Evolutionary conservation across 2,329 filamentous ascomycete genomes (phyloP), one percentile per base, ranked within the genome.

Genomic region (Colletotrichum phormii): DNA sequence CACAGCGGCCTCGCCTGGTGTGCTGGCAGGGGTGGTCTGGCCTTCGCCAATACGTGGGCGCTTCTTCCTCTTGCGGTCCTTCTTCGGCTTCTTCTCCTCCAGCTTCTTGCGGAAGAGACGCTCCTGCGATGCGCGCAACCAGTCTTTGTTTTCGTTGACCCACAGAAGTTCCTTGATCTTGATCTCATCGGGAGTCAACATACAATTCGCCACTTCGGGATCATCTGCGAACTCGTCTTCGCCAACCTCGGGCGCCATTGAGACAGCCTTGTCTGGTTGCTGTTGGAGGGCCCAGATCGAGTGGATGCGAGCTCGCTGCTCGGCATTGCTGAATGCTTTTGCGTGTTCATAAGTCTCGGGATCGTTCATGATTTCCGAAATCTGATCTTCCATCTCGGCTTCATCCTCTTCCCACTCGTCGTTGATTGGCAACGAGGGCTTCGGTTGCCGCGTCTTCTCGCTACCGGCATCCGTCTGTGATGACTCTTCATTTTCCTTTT

Each of bases 121-220:
- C 73, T 94, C 91, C 79, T 98, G 95, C 79, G 97, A 93, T 61
- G 91, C 89, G 9, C 96, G 93, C 51, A 99, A 87, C 89, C 95
- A 99, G 76, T 97, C 95, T 80, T 97, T 95, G 82, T 99, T 98
- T 80, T 95, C 92, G 72, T 96, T 95, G 55, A 97, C 91, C 97
- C 97, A 99, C 64, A 98, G 94, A 72, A 91, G 91, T 81, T 98
- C 95, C 81, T 98, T 98, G 79, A 95, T 90, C 42, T 89, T 89
- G 2, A 92, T 90, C 83, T 98, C 95, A 3, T 90, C 89, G 1
- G 92, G 89, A 0, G 88, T 89, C 5, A 98, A 87, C 46, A 95
- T 83, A 79, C 95, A 98, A 77, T 93, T 93, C 72, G 89, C 85
- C 5, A 99, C 95, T 81, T 99, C 97, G 0, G 92, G 93, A 75